phyloP scores from a whole-genome alignment of 2,329 filamentous ascomycete genomes.

The Onygena corvina region DNA sequence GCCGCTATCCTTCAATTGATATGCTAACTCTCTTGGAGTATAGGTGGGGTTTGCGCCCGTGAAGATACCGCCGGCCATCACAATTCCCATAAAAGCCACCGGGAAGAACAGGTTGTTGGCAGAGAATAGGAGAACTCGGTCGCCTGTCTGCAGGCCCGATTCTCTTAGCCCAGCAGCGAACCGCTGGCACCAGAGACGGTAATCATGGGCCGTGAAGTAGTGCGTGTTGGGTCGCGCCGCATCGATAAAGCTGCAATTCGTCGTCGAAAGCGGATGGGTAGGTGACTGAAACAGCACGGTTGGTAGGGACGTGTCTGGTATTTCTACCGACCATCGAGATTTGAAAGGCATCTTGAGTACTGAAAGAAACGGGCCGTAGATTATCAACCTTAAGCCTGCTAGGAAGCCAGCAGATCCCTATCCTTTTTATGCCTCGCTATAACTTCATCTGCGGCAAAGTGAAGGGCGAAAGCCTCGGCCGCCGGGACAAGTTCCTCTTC shows the following conservation, averaged over 20 bases:
- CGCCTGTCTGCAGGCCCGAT: conserved; percentile 53
- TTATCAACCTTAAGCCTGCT: too few species aligned
- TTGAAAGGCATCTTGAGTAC: conserved; percentile 40
- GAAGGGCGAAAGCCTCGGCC: too few species aligned
- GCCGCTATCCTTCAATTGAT: conserved; percentile 61
- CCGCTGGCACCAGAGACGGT: conserved; percentile 59
- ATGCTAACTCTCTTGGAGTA: conserved; percentile 58
- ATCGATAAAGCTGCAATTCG: conserved; percentile 46
- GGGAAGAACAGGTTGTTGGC: conserved; percentile 65
- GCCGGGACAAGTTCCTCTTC: too few species aligned
- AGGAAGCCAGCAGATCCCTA: too few species aligned
- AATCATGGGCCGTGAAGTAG: conserved; percentile 51
- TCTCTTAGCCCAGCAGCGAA: conserved; percentile 55
- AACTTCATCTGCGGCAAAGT: too few species aligned
- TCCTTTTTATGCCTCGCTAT: too few species aligned
- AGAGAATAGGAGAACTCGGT: conserved; percentile 61
- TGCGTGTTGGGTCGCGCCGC: conserved; percentile 55
- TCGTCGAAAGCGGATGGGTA: conserved; percentile 35
- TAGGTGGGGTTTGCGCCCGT: conserved; percentile 62
- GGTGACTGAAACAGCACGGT: conserved; percentile 43
- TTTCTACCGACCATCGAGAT: conserved; percentile 38
- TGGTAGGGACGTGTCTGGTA: conserved; percentile 37
- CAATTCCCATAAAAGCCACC: conserved; percentile 55
- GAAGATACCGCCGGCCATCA: conserved; percentile 70
- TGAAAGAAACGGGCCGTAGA: too few species aligned